These are phyloP conservation scores for Cadophora luteo-olivacea DNA, from an alignment of 2,329 filamentous ascomycete species.

Conservation along the genomic window DNA sequence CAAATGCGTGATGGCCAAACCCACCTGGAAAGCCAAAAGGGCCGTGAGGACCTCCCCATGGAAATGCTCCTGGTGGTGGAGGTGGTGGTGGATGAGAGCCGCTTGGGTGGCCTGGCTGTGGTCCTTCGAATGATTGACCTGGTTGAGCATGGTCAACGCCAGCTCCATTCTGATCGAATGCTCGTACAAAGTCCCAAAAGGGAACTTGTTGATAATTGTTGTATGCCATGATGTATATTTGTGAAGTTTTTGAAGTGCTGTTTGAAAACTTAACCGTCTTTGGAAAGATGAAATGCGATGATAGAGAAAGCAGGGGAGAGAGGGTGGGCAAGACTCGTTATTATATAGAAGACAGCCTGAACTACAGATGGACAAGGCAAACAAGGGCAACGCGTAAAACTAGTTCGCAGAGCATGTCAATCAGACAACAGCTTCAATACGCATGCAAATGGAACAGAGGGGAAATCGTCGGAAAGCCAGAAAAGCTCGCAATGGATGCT, in stretches of 20 bases:
- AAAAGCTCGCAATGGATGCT: constrained; percentile 11
- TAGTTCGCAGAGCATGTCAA: constrained; percentile 20
- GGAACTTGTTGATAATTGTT: constrained; percentile 41
- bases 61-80: constrained; percentile 31
- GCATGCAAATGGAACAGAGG: constrained; percentile 29
- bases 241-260: neutral
- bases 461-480: constrained; percentile 29
- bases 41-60: constrained; percentile 31
- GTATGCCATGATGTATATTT: constrained; percentile 39
- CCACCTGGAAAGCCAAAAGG: constrained; percentile 30
- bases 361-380: constrained; percentile 20
- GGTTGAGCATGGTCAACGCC: constrained; percentile 40
- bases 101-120: constrained; percentile 19
- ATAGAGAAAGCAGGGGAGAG: constrained; percentile 19
- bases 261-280: constrained; percentile 26
- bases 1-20: constrained; percentile 36
- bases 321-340: constrained; percentile 19
- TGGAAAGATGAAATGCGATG: constrained; percentile 29
- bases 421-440: constrained; percentile 32
- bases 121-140: constrained; percentile 21
- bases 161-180: constrained; percentile 38
- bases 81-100: constrained; percentile 24
- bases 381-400: constrained; percentile 22
- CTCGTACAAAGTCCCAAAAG: constrained; percentile 43
- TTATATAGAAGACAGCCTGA: constrained; percentile 31